Conservation (phyloP, 139 green algal species). For the Chlorella sp. region DNA sequence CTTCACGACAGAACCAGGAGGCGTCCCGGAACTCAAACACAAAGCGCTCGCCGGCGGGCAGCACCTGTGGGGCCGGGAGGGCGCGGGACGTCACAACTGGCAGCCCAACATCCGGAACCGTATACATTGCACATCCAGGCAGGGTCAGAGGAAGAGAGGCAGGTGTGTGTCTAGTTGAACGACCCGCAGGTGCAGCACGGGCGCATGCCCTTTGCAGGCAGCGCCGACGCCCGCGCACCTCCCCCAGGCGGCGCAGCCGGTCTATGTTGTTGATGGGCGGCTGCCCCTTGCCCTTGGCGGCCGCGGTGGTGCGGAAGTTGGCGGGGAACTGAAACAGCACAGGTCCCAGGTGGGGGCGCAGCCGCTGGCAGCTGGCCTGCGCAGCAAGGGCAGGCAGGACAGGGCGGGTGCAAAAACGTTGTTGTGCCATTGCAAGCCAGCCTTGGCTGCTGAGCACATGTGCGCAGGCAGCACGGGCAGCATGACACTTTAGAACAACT, state of each 20-base stretch:
- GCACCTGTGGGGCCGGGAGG: constrained; percentile 14
- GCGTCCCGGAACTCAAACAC: constrained; percentile 42
- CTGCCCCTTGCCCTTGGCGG: not conserved
- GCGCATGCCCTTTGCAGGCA: not conserved
- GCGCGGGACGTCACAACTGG: too few species aligned
- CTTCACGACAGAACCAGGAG: constrained; percentile 33
- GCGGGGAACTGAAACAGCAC: constrained; percentile 37
- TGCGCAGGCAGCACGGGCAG: too few species aligned
- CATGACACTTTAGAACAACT: too few species aligned
- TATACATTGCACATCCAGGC: too few species aligned
- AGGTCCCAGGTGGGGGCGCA: constrained; percentile 40
- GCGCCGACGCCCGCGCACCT: not conserved
- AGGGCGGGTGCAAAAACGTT: too few species aligned
- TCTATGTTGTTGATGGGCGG: constrained; percentile 4
- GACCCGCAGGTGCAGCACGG: not conserved
- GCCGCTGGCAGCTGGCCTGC: constrained; percentile 27
- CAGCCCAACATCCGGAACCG: too few species aligned
- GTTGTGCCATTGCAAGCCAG: too few species aligned
- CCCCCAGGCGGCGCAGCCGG: constrained; percentile 4
- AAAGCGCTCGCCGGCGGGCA: not conserved
- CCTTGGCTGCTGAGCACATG: too few species aligned
- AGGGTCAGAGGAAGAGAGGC: too few species aligned
- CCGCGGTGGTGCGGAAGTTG: constrained; percentile 24
- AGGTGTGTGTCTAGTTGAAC: too few species aligned
- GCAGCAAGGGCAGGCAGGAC: too few species aligned